These are phyloP conservation scores for Planoprotostelium fungivorum DNA, from an alignment of 78 protist genomes.

Conservation along the genomic window DNA sequence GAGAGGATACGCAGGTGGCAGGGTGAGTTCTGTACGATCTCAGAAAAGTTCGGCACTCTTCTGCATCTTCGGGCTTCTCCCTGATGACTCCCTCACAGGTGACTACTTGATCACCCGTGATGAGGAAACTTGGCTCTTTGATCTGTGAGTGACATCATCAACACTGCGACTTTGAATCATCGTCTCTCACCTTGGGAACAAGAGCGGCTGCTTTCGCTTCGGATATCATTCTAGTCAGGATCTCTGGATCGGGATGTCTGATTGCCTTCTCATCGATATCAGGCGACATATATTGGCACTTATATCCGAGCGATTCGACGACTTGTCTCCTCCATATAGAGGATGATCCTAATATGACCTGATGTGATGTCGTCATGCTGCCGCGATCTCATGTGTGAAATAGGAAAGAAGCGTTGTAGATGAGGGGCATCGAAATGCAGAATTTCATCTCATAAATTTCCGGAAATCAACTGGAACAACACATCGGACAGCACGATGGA, in stretches of 20 bases:
- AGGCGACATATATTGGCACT: slow-evolving; percentile 54
- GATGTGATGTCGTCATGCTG: background rate
- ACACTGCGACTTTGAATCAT: too few relatives aligned
- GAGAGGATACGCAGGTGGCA: slow-evolving; percentile 24
- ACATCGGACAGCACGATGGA: too few relatives aligned
- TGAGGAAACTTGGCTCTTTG: slow-evolving; percentile 13
- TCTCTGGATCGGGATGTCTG: slow-evolving; percentile 47
- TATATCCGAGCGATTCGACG: slow-evolving; percentile 22
- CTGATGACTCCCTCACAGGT: slow-evolving; percentile 26
- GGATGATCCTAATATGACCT: slow-evolving; percentile 40
- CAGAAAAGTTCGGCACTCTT: slow-evolving; percentile 33
- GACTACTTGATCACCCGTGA: slow-evolving; percentile 65
- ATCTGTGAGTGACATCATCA: background rate
- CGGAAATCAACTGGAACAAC: too few relatives aligned
- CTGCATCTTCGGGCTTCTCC: slow-evolving; percentile 50
- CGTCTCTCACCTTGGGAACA: background rate
- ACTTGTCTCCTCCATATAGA: slow-evolving; percentile 57
- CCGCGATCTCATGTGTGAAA: too few relatives aligned
- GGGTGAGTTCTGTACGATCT: slow-evolving; percentile 26
- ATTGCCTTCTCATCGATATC: slow-evolving; percentile 75
- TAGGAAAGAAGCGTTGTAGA: too few relatives aligned
- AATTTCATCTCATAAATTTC: too few relatives aligned
- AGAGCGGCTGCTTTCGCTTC: slow-evolving; percentile 47
- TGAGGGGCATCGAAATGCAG: too few relatives aligned
- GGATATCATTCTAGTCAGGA: slow-evolving; percentile 21